phyloP scores from a whole-genome alignment of 352 stramenopile genomes.

The Peronospora belbahrii region DNA sequence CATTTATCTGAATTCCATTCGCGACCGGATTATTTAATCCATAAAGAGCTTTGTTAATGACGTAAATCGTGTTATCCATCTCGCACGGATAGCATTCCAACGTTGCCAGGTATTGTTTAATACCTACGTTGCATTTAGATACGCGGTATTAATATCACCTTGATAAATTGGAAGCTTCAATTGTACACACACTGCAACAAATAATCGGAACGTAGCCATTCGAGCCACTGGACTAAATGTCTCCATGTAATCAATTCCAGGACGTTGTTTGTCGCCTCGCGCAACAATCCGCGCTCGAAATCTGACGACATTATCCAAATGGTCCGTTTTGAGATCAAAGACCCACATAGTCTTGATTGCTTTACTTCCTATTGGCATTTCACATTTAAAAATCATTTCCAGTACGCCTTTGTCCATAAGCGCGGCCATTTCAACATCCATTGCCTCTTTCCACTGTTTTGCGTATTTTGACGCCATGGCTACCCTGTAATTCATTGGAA shows the following conservation, averaged over 20 bases:
- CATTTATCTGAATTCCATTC: constrained; percentile 21
- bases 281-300: neutral
- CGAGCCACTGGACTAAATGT: constrained; percentile 4
- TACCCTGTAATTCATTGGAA: neutral
- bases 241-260: constrained; percentile 6
- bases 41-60: constrained; percentile 1
- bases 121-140: neutral
- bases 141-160: constrained; percentile 1
- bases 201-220: constrained; percentile 4
- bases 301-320: neutral
- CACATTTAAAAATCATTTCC: neutral
- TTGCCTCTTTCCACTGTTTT: neutral
- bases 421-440: neutral
- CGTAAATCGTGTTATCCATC: neutral
- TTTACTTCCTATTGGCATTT: neutral
- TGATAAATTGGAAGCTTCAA: neutral
- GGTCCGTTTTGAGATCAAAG: constrained; percentile 4
- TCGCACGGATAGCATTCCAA: constrained; percentile 2
- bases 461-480: neutral
- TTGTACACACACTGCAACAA: neutral
- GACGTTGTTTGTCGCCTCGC: constrained; percentile 2
- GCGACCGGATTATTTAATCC: too few species aligned
- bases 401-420: neutral
- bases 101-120: neutral
- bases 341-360: constrained; percentile 8